phyloP scores from a whole-genome alignment of 2,329 filamentous ascomycete species.

The Colletotrichum sp. region DNA sequence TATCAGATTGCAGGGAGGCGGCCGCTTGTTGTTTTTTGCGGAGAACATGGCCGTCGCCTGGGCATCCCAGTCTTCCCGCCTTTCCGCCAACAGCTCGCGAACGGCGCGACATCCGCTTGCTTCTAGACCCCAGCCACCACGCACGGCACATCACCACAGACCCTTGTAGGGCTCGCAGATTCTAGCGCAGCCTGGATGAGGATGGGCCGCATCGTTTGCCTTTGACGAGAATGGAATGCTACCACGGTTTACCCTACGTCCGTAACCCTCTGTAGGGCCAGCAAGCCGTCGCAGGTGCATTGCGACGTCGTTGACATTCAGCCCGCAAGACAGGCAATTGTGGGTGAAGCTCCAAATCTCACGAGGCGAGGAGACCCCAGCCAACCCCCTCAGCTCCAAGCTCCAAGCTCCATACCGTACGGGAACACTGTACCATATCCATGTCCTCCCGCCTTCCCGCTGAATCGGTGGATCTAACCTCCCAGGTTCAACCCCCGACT shows the following conservation, averaged over 20 bases:
- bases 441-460: constrained; percentile 19
- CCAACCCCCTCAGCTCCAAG: not conserved
- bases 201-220: not conserved
- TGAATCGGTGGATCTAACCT: constrained; percentile 12
- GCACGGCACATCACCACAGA: constrained; percentile 11
- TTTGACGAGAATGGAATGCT: not conserved
- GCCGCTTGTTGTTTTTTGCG: constrained; percentile 8
- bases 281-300: not conserved
- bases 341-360: constrained; percentile 4
- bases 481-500: constrained; percentile 5
- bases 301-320: not conserved
- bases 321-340: not conserved
- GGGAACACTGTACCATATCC: constrained; percentile 18
- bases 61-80: constrained; percentile 15
- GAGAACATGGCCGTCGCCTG: constrained; percentile 4
- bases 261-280: constrained; percentile 5
- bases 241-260: not conserved
- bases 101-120: constrained; percentile 15
- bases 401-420: constrained; percentile 12
- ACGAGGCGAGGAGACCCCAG: constrained; percentile 10
- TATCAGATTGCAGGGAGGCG: constrained; percentile 16
- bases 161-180: not conserved
- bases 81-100: constrained; percentile 12
- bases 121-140: constrained; percentile 18
- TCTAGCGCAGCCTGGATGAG: not conserved